Base-by-base conservation (phyloP, 305 asterid genomes). In the Andrographis paniculata region DNA sequence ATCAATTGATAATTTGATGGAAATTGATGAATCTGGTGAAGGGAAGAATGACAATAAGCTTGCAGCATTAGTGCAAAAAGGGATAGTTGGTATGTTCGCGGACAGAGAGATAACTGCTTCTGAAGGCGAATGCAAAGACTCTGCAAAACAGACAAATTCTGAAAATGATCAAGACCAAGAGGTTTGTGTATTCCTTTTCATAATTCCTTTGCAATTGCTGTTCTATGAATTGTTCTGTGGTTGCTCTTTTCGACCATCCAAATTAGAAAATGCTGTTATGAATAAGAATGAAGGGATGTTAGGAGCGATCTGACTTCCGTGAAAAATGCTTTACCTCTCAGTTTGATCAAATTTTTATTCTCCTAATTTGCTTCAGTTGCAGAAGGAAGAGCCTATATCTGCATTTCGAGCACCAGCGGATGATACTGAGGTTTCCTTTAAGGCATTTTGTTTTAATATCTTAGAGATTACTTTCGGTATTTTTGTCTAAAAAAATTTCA, bases 391-490 rank as follows among this genome's bases (percentile, higher is more conserved):
- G 40, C 65, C 81, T 24, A 45, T 63, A 31, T 68, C 78, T 67
- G 52, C 66, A 52, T 71, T 80, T 56, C 75, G 82, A 56, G 74
- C 76, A 63, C 94, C 86, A 19, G 67, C 71, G 50, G 58, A 67
- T 48, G 84, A 75, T 62, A 85, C 88, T 24, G 76, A 89, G 94
- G 94, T 87, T 62, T 54, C 45, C 58, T 41, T 55, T 60, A 17
- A 9, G 17, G 22, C 27, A 24, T 17, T 48, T 65, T 56, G 43
- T 55, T 51, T 28, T 39, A 35, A 27, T 46, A 52, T 62, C 45
- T 55, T 64, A 53, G 37, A 14, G 48, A 13, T 12, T 58, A 21
- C 42, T 28, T 27, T 47, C 48, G 27, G 16, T 30, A 20, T 53
- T 23, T 47, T 42, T 41, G 38, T 24, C 44, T 45, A 40, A 40